Conservation (phyloP, 768 basidiomycete species). For the Termitomyces sp. region DNA sequence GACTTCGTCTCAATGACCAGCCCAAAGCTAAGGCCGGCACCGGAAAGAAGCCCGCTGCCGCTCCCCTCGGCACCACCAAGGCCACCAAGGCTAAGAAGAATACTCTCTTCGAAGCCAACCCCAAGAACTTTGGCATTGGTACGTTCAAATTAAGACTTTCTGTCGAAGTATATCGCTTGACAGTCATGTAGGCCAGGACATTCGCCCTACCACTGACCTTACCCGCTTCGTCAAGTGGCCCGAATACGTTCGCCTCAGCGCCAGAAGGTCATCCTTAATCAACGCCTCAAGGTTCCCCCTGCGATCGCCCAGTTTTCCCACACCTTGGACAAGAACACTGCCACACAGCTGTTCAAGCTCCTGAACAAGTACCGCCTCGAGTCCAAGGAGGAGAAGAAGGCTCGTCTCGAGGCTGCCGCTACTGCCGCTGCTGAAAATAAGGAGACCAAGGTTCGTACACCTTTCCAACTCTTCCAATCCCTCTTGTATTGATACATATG, state of each 20-base stretch:
- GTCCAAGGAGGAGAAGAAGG: constrained; percentile 96
- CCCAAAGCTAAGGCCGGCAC: constrained; percentile 69
- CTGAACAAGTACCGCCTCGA: constrained; percentile 97
- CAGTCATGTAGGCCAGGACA: constrained; percentile 72
- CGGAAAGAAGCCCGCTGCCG: constrained; percentile 82
- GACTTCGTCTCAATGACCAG: constrained; percentile 92
- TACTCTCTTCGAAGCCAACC: constrained; percentile 88
- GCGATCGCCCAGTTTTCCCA: constrained; percentile 97
- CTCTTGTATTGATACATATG: not conserved
- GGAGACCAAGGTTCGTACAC: constrained; percentile 37
- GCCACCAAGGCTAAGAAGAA: constrained; percentile 78
- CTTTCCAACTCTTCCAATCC: not conserved
- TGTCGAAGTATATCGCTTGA: not conserved
- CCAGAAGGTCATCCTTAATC: constrained; percentile 97
- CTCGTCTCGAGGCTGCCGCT: constrained; percentile 76
- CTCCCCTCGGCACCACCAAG: constrained; percentile 80
- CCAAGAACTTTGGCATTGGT: constrained; percentile 98
- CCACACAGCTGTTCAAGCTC: constrained; percentile 96
- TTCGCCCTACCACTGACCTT: constrained; percentile 84
- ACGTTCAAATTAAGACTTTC: constrained; percentile 16
- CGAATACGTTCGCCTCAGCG: constrained; percentile 97
- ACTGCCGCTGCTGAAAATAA: constrained; percentile 76
- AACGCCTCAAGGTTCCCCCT: constrained; percentile 97
- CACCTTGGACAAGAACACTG: constrained; percentile 99
- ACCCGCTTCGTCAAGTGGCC: constrained; percentile 99